Conservation (phyloP, 2,329 filamentous ascomycete genomes). For the Fusarium coffeatum region DNA sequence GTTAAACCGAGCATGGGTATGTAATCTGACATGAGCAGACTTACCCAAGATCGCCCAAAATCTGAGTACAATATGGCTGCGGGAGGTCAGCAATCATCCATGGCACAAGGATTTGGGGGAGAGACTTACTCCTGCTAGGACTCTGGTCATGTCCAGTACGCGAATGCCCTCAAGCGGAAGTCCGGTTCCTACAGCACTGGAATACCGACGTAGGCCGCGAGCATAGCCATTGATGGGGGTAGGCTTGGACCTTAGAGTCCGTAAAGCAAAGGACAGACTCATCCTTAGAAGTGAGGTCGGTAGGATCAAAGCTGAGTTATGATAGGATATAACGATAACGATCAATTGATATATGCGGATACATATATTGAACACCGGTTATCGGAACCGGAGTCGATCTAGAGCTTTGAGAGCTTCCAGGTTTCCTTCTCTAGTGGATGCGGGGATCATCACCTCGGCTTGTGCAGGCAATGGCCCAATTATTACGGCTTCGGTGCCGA, state of each 20-base stretch:
- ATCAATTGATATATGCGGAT: conserved; percentile 1
- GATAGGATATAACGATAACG: not conserved
- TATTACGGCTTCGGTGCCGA: conserved; percentile 34
- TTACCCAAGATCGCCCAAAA: conserved; percentile 94
- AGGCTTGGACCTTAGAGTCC: conserved; percentile 35
- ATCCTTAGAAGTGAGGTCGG: conserved; percentile 18
- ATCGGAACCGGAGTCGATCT: conserved; percentile 30
- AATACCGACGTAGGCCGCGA: conserved; percentile 47
- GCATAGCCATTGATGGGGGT: conserved; percentile 27
- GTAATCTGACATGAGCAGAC: conserved; percentile 44
- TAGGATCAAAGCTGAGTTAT: not conserved
- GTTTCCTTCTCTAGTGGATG: not conserved
- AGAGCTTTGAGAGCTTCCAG: conserved; percentile 21
- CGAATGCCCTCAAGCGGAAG: conserved; percentile 85
- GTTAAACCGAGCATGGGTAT: conserved; percentile 9
- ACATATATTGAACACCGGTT: conserved; percentile 16
- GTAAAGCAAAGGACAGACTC: conserved; percentile 33
- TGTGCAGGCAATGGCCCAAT: conserved; percentile 13
- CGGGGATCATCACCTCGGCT: conserved; percentile 32
- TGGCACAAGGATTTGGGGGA: not conserved
- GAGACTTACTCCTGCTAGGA: conserved; percentile 85
- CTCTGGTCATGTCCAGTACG: conserved; percentile 96
- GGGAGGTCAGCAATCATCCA: conserved; percentile 23
- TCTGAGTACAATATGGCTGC: conserved; percentile 97
- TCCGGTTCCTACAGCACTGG: conserved; percentile 45